These are phyloP conservation scores for Dissophora globulifera DNA, from an alignment of 192 early-diverging fungal genomes.

Conservation along the genomic window DNA sequence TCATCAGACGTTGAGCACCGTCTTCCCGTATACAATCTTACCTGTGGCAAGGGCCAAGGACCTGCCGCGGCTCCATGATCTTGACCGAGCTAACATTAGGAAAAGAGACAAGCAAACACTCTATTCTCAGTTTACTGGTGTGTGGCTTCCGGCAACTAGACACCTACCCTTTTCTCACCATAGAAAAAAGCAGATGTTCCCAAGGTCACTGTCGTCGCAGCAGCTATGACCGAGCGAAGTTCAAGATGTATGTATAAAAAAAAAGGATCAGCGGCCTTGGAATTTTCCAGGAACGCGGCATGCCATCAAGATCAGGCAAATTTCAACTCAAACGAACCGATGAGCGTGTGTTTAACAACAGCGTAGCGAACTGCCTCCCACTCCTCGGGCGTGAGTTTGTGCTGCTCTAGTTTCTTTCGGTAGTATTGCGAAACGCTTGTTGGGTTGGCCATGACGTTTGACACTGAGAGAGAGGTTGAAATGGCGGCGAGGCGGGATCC, in stretches of 20 bases:
- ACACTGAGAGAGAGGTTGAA: neutral
- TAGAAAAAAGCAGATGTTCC: constrained; percentile 35
- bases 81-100: constrained; percentile 16
- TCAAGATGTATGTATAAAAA: no score
- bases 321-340: constrained; percentile 11
- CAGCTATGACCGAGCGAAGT: constrained; percentile 22
- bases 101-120: neutral
- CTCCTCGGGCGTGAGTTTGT: constrained; percentile 44
- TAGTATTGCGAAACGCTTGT: constrained; percentile 38
- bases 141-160: neutral
- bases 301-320: neutral
- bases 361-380: constrained; percentile 45
- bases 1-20: neutral
- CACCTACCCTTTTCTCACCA: constrained; percentile 15
- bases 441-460: constrained; percentile 16
- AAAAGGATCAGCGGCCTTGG: neutral
- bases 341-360: constrained; percentile 39
- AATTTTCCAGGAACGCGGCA: neutral
- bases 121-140: neutral
- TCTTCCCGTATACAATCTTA: neutral
- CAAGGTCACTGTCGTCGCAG: constrained; percentile 33
- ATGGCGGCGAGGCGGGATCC: neutral
- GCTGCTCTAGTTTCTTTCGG: constrained; percentile 44
- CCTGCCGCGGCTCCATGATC: constrained; percentile 20
- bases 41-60: constrained; percentile 14